These are phyloP conservation scores for Lactarius akahatsu DNA, from an alignment of 768 basidiomycete genomes.

Conservation along the genomic window DNA sequence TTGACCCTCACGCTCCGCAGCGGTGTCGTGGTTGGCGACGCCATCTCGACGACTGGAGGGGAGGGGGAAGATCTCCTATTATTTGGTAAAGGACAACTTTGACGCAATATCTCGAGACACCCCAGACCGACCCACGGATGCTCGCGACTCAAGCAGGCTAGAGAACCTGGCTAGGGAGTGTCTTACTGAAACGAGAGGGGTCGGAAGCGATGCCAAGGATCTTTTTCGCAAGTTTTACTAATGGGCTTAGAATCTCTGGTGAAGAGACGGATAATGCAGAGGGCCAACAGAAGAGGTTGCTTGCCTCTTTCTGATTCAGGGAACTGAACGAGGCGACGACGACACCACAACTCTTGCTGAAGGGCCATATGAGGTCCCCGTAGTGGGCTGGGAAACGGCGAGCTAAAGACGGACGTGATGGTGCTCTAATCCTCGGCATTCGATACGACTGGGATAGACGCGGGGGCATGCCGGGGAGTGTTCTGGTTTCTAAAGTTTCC, in stretches of 20 bases:
- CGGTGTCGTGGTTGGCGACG: slow-evolving; percentile 5
- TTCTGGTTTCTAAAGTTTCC: too few species aligned
- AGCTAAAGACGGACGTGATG: too few species aligned
- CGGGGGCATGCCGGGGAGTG: too few species aligned
- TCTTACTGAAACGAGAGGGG: too few species aligned
- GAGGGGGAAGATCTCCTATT: background rate
- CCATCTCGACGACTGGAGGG: slow-evolving; percentile 11
- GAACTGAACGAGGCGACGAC: background rate
- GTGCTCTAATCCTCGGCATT: too few species aligned
- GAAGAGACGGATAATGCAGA: slow-evolving; percentile 25
- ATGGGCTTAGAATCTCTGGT: too few species aligned
- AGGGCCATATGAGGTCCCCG: too few species aligned
- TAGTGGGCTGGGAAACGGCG: too few species aligned
- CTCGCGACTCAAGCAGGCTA: slow-evolving; percentile 6
- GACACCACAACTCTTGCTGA: too few species aligned
- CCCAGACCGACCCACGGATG: background rate
- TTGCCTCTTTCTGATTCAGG: slow-evolving; percentile 28
- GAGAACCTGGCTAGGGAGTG: too few species aligned
- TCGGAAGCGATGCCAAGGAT: slow-evolving; percentile 20
- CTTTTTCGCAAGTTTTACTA: slow-evolving; percentile 9
- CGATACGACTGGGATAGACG: too few species aligned
- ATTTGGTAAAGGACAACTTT: background rate
- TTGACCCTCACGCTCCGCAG: slow-evolving; percentile 12
- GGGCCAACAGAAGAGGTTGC: slow-evolving; percentile 32
- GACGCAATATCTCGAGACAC: background rate